These are phyloP conservation scores for Chytriomyces sp. DNA, from an alignment of 192 early-diverging fungal genomes.

Conservation along the genomic window DNA sequence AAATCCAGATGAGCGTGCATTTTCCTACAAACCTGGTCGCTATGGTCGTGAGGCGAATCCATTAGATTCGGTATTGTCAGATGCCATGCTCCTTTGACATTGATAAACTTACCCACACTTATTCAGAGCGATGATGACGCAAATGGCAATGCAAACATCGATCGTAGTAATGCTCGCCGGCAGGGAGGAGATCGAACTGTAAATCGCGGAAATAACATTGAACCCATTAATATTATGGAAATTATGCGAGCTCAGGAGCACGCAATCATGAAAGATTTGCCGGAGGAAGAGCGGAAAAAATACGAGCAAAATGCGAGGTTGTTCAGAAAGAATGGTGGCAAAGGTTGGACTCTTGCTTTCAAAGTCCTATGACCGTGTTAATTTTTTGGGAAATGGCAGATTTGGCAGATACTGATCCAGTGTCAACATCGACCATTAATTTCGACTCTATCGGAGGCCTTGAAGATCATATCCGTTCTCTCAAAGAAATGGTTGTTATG, in stretches of 20 bases:
- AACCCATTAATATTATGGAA: conserved; percentile 34
- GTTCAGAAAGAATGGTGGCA: conserved; percentile 23
- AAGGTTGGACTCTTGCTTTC: conserved; percentile 3
- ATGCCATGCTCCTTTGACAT: no score
- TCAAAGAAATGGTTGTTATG: conserved; percentile 80
- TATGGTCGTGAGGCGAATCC: neutral
- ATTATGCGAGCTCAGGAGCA: conserved; percentile 30
- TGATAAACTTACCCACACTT: no score
- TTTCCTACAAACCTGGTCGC: conserved; percentile 10
- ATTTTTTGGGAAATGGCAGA: conserved; percentile 17
- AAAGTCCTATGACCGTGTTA: neutral
- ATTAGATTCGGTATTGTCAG: conserved; percentile 15
- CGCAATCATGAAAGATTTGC: conserved; percentile 33
- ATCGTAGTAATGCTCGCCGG: conserved; percentile 16
- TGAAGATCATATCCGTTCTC: conserved; percentile 59
- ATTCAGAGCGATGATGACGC: conserved; percentile 3
- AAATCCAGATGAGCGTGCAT: neutral
- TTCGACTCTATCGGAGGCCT: conserved; percentile 53
- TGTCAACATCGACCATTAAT: conserved; percentile 27
- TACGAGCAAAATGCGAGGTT: conserved; percentile 26
- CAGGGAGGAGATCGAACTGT: conserved; percentile 5
- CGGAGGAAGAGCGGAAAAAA: conserved; percentile 30
- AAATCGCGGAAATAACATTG: conserved; percentile 8
- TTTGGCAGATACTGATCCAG: conserved; percentile 36
- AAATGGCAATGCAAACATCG: neutral